These are phyloP conservation scores for Apiotrichum porosum DNA, from an alignment of 1,284 basidiomycete species.

Conservation along the genomic window DNA sequence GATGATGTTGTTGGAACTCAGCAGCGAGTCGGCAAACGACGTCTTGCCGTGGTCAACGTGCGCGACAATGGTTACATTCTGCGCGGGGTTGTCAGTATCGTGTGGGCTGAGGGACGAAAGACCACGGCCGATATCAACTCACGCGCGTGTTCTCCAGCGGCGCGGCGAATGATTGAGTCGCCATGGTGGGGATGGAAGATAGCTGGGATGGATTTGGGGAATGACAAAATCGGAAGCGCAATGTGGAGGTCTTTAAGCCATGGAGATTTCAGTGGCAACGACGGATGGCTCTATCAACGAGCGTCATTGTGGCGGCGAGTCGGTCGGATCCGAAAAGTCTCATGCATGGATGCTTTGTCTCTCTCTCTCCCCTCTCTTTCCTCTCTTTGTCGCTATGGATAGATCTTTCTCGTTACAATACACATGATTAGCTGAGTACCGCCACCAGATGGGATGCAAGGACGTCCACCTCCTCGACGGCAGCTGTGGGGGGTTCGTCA, in stretches of 20 bases:
- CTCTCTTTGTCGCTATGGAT: too few relatives aligned
- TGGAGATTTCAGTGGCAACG: too few relatives aligned
- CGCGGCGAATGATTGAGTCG: conserved; percentile 31
- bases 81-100: background rate
- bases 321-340: conserved; percentile 1
- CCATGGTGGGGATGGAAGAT: background rate
- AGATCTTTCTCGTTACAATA: too few relatives aligned
- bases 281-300: too few relatives aligned
- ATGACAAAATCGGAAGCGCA: background rate
- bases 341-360: background rate
- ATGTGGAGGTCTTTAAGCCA: too few relatives aligned
- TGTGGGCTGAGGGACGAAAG: too few relatives aligned
- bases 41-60: conserved; percentile 75
- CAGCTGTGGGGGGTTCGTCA: conserved; percentile 33
- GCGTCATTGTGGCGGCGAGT: too few relatives aligned
- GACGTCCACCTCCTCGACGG: conserved; percentile 48
- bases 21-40: conserved; percentile 88
- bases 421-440: conserved; percentile 32
- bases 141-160: conserved; percentile 46
- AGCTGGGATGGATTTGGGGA: background rate
- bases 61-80: conserved; percentile 50
- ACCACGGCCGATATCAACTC: conserved; percentile 11
- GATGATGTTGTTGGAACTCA: conserved; percentile 98
- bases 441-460: conserved; percentile 45
- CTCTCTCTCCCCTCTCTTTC: background rate